phyloP scores from a whole-genome alignment of 306 rosid species.

The Inga leiocalycina region DNA sequence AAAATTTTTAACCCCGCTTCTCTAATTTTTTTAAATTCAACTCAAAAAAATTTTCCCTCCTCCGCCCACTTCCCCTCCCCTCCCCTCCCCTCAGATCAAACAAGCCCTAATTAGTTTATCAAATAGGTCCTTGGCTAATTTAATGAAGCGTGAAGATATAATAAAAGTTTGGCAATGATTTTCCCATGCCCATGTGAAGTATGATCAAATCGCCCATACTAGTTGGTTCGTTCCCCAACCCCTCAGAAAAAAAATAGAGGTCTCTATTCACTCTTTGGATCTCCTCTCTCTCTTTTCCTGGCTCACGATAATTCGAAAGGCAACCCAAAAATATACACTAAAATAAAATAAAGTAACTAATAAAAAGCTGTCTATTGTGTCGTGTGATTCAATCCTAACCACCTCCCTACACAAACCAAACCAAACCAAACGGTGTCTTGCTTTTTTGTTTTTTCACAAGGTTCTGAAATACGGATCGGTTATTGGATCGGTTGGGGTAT shows the following conservation, averaged over 20 bases:
- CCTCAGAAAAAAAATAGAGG: conserved; percentile 35
- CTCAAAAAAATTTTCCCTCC: too few relatives aligned
- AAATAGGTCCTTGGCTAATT: too few relatives aligned
- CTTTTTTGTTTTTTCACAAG: too few relatives aligned
- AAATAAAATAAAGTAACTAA: not conserved
- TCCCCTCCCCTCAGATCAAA: too few relatives aligned
- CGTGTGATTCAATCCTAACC: conserved; percentile 32
- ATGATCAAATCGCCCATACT: conserved; percentile 26
- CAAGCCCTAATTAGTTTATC: too few relatives aligned
- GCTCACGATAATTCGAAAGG: not conserved
- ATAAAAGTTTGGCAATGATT: not conserved
- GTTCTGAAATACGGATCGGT: too few relatives aligned
- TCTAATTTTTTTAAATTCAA: too few relatives aligned
- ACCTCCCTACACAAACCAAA: not conserved
- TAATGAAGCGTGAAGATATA: too few relatives aligned
- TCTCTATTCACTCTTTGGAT: conserved; percentile 19
- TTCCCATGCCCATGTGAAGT: conserved; percentile 27
- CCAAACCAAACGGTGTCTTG: not conserved
- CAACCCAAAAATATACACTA: not conserved
- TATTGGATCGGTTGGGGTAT: too few relatives aligned
- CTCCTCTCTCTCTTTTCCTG: not conserved
- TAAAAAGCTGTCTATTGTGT: not conserved
- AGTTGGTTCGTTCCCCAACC: not conserved
- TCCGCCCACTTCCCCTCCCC: too few relatives aligned
- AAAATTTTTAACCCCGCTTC: too few relatives aligned